phyloP scores from a whole-genome alignment of 1,284 basidiomycete species.

The Chondrostereum purpureum region DNA sequence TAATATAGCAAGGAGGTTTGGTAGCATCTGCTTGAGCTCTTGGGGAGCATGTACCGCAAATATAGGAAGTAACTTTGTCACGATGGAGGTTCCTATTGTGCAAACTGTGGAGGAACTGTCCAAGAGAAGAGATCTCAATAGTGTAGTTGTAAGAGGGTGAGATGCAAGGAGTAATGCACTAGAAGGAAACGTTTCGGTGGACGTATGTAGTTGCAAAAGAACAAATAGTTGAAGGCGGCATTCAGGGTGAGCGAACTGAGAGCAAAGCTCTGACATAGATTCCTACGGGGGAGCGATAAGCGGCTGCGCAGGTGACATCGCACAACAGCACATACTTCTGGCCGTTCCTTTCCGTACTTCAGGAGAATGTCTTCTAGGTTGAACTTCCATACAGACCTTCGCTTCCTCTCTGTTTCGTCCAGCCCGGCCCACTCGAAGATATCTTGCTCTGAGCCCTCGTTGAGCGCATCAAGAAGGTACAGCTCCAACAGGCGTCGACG shows the following conservation, averaged over 20 bases:
- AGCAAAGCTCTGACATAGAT: slow-evolving; percentile 56
- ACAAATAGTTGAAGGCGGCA: slow-evolving; percentile 63
- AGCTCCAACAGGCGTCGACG: slow-evolving; percentile 62
- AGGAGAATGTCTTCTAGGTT: slow-evolving; percentile 72
- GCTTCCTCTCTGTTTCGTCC: slow-evolving; percentile 52
- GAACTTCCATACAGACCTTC: slow-evolving; percentile 59
- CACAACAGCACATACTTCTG: slow-evolving; percentile 42
- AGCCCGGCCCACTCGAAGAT: slow-evolving; percentile 66
- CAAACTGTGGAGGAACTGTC: slow-evolving; percentile 69
- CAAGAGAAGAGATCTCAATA: slow-evolving; percentile 58
- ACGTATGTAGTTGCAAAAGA: slow-evolving; percentile 55
- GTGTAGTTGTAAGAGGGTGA: slow-evolving; percentile 55
- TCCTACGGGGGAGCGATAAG: slow-evolving; percentile 37
- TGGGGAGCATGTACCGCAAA: slow-evolving; percentile 57
- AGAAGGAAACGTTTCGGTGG: slow-evolving; percentile 43
- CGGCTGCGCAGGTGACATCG: slow-evolving; percentile 11
- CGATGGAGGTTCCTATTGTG: slow-evolving; percentile 50
- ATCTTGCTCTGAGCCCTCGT: slow-evolving; percentile 66
- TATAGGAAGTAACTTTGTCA: slow-evolving; percentile 68
- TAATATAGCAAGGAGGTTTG: slow-evolving; percentile 56
- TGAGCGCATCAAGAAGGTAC: slow-evolving; percentile 68
- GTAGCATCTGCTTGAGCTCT: slow-evolving; percentile 50
- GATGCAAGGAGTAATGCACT: slow-evolving; percentile 46
- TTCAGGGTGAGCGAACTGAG: slow-evolving; percentile 50
- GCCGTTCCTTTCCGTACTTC: slow-evolving; percentile 51